Percentiles rank a stretch among this genome's conserved stretches.
phyloP scores from a whole-genome alignment of 202 grass and related monocot species.

The Brachypodium distachyon region DNA sequence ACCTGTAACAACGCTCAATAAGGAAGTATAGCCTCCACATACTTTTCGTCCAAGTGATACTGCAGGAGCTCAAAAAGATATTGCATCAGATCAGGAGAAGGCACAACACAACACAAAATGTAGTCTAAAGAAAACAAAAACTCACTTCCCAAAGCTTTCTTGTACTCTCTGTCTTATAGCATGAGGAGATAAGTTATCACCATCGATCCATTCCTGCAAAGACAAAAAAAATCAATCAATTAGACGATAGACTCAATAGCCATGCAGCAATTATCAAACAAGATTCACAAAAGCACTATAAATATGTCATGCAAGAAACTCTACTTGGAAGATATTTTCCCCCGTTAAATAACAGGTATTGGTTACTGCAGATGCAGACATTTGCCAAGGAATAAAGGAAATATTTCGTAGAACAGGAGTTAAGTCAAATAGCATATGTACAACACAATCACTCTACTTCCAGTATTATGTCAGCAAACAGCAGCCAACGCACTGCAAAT shows the following conservation, averaged over 20 bases:
- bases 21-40: slow-evolving; percentile 94
- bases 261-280: neutral
- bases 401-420: slow-evolving; percentile 4
- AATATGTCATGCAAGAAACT: neutral
- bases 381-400: neutral
- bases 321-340: neutral
- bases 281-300: neutral
- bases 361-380: neutral
- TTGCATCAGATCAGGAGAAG: slow-evolving; percentile 9
- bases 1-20: slow-evolving; percentile 78
- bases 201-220: slow-evolving; percentile 48
- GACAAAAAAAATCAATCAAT: slow-evolving; percentile 16
- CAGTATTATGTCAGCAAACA: neutral
- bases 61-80: slow-evolving; percentile 32
- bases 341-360: neutral
- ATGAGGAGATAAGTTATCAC: slow-evolving; percentile 27
- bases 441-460: neutral
- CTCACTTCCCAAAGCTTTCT: slow-evolving; percentile 74
- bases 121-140: slow-evolving; percentile 6
- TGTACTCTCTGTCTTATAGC: slow-evolving; percentile 38
- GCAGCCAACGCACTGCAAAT: neutral
- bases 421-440: neutral
- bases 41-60: slow-evolving; percentile 95
- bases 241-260: neutral
- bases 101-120: neutral